A percentile compares a stretch with the other conserved stretches of the same genome.
Conservation (phyloP, 495 filamentous ascomycete species). For the Neurospora sp. region DNA sequence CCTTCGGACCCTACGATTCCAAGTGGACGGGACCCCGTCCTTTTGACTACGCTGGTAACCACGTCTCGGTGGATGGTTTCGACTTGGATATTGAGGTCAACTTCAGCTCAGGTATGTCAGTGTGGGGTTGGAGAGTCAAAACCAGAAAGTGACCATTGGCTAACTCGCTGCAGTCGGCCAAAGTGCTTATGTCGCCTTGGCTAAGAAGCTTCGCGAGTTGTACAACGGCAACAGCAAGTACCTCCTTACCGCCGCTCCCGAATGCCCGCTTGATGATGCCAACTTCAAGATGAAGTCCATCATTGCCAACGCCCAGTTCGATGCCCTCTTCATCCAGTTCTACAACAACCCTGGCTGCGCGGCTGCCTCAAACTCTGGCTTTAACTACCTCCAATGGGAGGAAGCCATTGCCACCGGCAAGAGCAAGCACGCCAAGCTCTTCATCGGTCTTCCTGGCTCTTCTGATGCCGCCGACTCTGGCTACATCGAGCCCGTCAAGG, state of each 20-base stretch:
- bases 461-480: slow-evolving; percentile 18
- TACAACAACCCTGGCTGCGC: slow-evolving; percentile 59
- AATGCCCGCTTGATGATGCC: slow-evolving; percentile 46
- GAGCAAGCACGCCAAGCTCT: slow-evolving; percentile 51
- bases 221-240: slow-evolving; percentile 25
- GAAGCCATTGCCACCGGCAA: slow-evolving; percentile 39
- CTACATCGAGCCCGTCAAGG: slow-evolving; percentile 19
- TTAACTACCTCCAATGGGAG: slow-evolving; percentile 58
- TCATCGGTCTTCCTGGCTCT: slow-evolving; percentile 54
- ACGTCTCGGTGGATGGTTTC: slow-evolving; percentile 51
- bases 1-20: slow-evolving; percentile 47
- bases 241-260: slow-evolving; percentile 56
- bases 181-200: slow-evolving; percentile 30
- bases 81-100: slow-evolving; percentile 54
- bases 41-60: slow-evolving; percentile 39
- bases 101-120: slow-evolving; percentile 11
- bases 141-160: neutral
- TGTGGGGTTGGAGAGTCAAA: neutral
- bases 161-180: slow-evolving; percentile 10
- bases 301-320: slow-evolving; percentile 43
- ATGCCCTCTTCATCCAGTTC: slow-evolving; percentile 62
- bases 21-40: slow-evolving; percentile 40
- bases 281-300: slow-evolving; percentile 44
- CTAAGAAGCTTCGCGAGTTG: slow-evolving; percentile 42
- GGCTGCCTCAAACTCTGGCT: slow-evolving; percentile 30